Base-by-base conservation (phyloP, 768 basidiomycete species). In the Phylloporus arenicola region DNA sequence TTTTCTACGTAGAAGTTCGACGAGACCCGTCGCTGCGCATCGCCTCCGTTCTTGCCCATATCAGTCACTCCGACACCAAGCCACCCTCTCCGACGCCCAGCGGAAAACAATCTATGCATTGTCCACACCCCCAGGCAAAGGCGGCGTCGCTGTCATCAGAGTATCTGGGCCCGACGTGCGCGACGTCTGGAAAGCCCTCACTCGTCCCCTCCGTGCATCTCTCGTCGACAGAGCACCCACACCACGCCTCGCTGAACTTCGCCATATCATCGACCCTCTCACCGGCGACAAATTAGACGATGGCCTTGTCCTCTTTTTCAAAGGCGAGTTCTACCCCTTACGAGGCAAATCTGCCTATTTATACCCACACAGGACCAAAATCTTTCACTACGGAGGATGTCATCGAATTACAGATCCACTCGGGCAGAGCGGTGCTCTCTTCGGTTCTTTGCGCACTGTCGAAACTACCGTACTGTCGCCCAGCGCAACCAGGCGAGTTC, bases 401-500 rank as follows among this genome's bases (percentile, higher is more conserved):
- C 12, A 61, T 95, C 11, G 92, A 95, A 60, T 68, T 95, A 29
- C 92, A 95, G 64, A 72, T 89, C 27, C 92, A 95, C 64, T 93
- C 91, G 14, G 89, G 90, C 2, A 78, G 86, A 5, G 90, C 92
- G 4, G 75, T 93, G 25, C 77, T 92, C 59, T 70, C 83, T 3
- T 80, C 88, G 4, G 72, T 92, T 7, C 76, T 94, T 17, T 63
- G 67, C 1, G 80, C 85, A 3, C 74, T 94, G 2, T 77, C 82
- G 11, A 66, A 65, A 16, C 50, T 92, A 9, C 80, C 83, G 0
- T 78, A 71, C 49, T 82, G 83, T 45, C 81, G 92, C 4, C 85
- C 85, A 6, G 92, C 92, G 2, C 84, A 86, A 59, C 80, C 85
- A 2, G 92, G 92, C 25, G 92, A 95, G 68, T 95, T 95, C 60